Evolutionary conservation across 768 basidiomycete genomes (phyloP), one percentile per base, ranked within the genome.

Genomic region (Lactifluus volemus): DNA sequence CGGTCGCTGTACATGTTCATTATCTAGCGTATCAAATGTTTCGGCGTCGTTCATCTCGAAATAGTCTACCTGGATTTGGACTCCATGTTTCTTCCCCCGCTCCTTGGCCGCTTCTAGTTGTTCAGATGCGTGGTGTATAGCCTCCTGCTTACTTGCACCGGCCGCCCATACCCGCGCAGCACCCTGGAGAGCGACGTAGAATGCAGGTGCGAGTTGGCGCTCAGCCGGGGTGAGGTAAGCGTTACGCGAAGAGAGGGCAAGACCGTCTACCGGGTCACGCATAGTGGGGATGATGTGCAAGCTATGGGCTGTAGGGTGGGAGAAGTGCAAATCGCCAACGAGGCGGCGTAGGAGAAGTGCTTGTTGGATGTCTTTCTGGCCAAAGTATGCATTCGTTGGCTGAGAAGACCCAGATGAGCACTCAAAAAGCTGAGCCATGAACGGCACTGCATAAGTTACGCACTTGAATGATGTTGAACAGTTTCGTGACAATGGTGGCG

Each of bases 291-390:
- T 78, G 66, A 99, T 93, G 71, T 88, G 85, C n/a, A 98, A 70
- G 67, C 85, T 82, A 30, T 81, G 74, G 0, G 86, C 75, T 10
- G 81, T 75, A 0, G 97, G 97, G 69, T 90, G 80, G 6, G 87
- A 75, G n/a, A 93, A 72, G 10, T 96, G 81, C 5, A 97, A 77
- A 71, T 99, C 97, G 32, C 79, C 76, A 55, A 81, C 80, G 73
- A 98, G 77, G 4, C 85, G 83, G 38, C 88, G 86, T 36, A 98
- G 78, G 49, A 99, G 74, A 15, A 98, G 76, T 0, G 89, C 92
- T 71, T 99, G 97, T 70, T 99, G 97, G 56, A 99, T 97, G 70
- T 98, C 96, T 71, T 98, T 98, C 73, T 98, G 95, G 1, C 97
- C 96, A 64, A 99, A 97, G 72, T 98, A 98, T 21, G 89, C 85